phyloP scores from a whole-genome alignment of 805 yeast genomes.

The Lipomyces oligophaga region DNA sequence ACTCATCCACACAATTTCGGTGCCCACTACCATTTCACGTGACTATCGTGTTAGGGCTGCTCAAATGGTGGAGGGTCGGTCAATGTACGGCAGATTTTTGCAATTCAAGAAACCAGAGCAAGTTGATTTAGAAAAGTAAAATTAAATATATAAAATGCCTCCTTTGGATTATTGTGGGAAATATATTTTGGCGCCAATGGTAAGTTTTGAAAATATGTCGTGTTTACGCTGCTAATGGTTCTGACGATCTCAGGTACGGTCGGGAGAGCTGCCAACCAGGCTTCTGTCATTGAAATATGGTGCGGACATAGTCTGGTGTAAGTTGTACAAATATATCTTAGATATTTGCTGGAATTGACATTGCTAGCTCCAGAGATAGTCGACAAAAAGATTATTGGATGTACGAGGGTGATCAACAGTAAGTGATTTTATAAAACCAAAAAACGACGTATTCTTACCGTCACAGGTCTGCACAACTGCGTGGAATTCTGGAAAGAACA shows the following conservation, averaged over 20 bases:
- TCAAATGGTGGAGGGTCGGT: background rate
- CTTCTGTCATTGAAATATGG: conserved; percentile 75
- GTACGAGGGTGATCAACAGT: conserved; percentile 60
- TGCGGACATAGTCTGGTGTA: conserved; percentile 90
- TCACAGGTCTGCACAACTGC: conserved; percentile 16
- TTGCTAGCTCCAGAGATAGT: conserved; percentile 74
- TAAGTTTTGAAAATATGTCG: conserved; percentile 9
- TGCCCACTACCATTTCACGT: too few relatives aligned
- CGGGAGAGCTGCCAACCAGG: conserved; percentile 90
- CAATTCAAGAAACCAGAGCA: background rate
- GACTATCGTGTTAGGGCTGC: background rate
- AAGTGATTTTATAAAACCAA: conserved; percentile 39
- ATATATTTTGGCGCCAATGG: conserved; percentile 90
- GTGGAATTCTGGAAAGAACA: conserved; percentile 32
- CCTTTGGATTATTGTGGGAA: conserved; percentile 72
- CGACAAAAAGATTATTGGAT: conserved; percentile 74
- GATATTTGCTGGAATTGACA: background rate
- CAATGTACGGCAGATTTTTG: background rate
- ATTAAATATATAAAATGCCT: conserved; percentile 9
- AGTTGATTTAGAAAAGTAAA: background rate
- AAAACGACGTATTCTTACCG: too few relatives aligned
- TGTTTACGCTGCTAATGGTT: background rate
- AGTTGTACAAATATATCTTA: conserved; percentile 8
- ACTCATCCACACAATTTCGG: too few relatives aligned
- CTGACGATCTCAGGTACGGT: conserved; percentile 51